A percentile compares a stretch with the other conserved stretches of the same genome.
These are phyloP conservation scores for Torrubiellomyces zombiae DNA, from an alignment of 2,329 filamentous ascomycete species.

Conservation along the genomic window DNA sequence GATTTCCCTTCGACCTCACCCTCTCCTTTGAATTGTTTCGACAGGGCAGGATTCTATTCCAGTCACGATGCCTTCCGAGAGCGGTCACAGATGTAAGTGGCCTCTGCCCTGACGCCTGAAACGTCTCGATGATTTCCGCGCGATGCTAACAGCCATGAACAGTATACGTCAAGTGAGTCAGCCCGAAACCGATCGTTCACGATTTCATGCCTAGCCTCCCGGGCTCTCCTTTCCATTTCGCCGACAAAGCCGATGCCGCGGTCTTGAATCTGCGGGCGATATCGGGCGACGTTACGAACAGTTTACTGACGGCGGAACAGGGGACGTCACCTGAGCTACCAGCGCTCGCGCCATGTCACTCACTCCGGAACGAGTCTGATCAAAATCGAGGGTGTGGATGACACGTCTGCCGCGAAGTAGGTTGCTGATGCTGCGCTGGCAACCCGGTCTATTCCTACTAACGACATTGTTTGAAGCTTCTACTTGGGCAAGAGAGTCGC, in stretches of 20 bases:
- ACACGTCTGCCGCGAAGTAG: slow-evolving; percentile 75
- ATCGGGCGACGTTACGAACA: slow-evolving; percentile 4
- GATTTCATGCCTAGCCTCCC: no score
- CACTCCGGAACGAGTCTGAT: slow-evolving; percentile 85
- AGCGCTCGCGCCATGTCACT: slow-evolving; percentile 83
- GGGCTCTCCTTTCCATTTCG: no score
- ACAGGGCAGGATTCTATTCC: no score
- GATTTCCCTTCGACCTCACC: slow-evolving; percentile 20
- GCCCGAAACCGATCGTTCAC: no score
- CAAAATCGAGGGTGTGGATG: slow-evolving; percentile 97
- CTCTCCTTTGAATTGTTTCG: no score
- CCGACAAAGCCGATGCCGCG: no score
- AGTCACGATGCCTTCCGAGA: slow-evolving; percentile 75
- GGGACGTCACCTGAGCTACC: slow-evolving; percentile 97
- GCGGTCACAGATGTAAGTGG: slow-evolving; percentile 74
- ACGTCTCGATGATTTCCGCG: slow-evolving; percentile 3
- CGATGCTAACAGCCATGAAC: slow-evolving; percentile 19
- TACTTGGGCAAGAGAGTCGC: slow-evolving; percentile 98
- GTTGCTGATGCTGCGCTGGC: slow-evolving; percentile 14
- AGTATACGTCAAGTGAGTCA: slow-evolving; percentile 85
- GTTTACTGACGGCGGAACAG: slow-evolving; percentile 28
- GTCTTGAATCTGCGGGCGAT: no score
- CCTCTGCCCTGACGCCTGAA: not conserved
- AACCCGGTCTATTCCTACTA: no score
- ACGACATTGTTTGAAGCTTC: slow-evolving; percentile 46